Evolutionary conservation across 345 rosid species (phyloP).

Genomic region (Streptanthus diversifolius): DNA sequence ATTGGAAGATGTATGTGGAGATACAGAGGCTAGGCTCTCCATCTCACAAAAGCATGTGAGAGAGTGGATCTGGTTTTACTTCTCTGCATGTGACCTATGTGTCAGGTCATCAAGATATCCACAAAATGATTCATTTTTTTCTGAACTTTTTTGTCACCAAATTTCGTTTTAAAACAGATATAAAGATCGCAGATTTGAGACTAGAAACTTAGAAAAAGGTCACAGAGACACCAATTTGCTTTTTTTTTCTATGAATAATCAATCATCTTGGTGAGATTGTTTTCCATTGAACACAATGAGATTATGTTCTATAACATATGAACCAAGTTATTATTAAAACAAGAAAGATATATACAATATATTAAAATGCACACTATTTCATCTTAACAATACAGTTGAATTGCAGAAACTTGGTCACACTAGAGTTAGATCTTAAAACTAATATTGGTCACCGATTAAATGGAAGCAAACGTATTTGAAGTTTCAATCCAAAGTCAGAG

Average conservation of each 20-base stretch:
- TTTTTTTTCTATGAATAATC: background rate
- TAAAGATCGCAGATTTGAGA: background rate
- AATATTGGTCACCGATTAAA: background rate
- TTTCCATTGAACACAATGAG: background rate
- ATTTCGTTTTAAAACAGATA: background rate
- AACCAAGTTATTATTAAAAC: background rate
- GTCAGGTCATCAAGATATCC: constrained; percentile 27
- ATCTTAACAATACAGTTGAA: background rate
- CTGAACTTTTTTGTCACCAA: background rate
- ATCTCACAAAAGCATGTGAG: constrained; percentile 60
- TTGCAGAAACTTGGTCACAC: too few relatives aligned
- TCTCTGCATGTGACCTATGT: constrained; percentile 50
- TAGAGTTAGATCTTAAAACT: background rate
- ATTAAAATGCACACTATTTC: background rate
- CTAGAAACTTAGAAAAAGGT: background rate
- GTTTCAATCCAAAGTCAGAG: background rate
- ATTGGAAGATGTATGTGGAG: constrained; percentile 29
- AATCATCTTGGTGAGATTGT: background rate
- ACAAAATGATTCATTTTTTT: constrained; percentile 12
- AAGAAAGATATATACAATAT: background rate
- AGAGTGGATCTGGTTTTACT: constrained; percentile 50
- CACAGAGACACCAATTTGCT: background rate
- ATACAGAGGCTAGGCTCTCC: constrained; percentile 32
- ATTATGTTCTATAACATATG: too few relatives aligned
- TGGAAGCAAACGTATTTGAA: background rate